Percentiles rank a stretch among this genome's conserved stretches.
Conservation (phyloP, 2,329 filamentous ascomycete genomes). For the Hypocrella siamensis region DNA sequence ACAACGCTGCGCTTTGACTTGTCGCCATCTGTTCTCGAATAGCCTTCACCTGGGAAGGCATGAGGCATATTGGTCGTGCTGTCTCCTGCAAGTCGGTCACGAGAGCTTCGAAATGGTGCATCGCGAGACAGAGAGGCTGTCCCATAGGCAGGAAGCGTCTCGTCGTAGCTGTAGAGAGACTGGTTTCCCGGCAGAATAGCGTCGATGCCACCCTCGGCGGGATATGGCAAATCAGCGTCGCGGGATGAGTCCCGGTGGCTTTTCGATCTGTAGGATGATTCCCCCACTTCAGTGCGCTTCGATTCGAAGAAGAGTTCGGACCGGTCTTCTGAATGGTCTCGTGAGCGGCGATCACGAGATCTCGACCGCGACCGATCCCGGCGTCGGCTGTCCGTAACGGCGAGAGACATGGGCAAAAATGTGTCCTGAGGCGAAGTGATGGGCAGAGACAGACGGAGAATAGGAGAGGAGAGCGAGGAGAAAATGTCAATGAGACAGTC, state of each 20-base stretch:
- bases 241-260: slow-evolving; percentile 17
- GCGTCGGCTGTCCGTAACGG: slow-evolving; percentile 26
- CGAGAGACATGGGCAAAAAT: slow-evolving; percentile 30
- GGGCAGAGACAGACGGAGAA: too few relatives aligned
- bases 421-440: too few relatives aligned
- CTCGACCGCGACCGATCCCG: slow-evolving; percentile 32
- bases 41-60: slow-evolving; percentile 17
- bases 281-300: slow-evolving; percentile 22
- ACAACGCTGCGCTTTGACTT: slow-evolving; percentile 8
- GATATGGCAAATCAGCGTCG: slow-evolving; percentile 17
- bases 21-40: slow-evolving; percentile 6
- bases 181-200: slow-evolving; percentile 21
- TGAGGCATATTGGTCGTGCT: slow-evolving; percentile 12
- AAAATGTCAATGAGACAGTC: too few relatives aligned
- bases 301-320: slow-evolving; percentile 13
- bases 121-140: slow-evolving; percentile 18
- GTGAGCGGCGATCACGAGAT: slow-evolving; percentile 20
- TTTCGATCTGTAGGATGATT: slow-evolving; percentile 20
- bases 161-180: slow-evolving; percentile 23
- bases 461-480: too few relatives aligned
- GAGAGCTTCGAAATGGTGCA: slow-evolving; percentile 19
- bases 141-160: slow-evolving; percentile 16
- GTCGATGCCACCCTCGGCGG: slow-evolving; percentile 20
- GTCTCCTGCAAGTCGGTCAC: slow-evolving; percentile 15
- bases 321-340: slow-evolving; percentile 14